Evolutionary conservation across 2,329 filamentous ascomycete species (phyloP).

Genomic region (Ophiostoma quercus): DNA sequence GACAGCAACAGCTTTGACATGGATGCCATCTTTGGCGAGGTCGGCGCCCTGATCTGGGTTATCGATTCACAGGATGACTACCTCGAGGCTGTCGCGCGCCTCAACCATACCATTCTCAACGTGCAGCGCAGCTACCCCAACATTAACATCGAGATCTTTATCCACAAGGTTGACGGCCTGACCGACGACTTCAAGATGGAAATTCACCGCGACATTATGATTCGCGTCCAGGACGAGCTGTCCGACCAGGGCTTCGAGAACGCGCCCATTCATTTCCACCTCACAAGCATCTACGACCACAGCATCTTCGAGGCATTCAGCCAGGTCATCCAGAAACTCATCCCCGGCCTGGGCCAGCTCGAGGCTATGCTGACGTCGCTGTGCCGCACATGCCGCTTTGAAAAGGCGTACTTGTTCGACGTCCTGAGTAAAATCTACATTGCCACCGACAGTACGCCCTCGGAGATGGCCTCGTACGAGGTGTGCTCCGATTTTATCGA

Average conservation of each 20-base stretch:
- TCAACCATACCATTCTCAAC: conserved; percentile 84
- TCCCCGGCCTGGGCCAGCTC: conserved; percentile 85
- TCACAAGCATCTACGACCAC: conserved; percentile 97
- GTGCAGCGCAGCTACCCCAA: conserved; percentile 84
- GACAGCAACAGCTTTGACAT: conserved; percentile 85
- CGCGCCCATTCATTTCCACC: conserved; percentile 87
- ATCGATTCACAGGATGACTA: conserved; percentile 99
- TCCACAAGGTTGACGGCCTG: conserved; percentile 97
- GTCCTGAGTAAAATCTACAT: conserved; percentile 98
- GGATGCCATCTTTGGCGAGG: conserved; percentile 88
- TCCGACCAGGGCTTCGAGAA: conserved; percentile 91
- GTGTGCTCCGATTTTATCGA: conserved; percentile 99
- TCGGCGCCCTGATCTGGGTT: conserved; percentile 94
- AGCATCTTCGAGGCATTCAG: conserved; percentile 95
- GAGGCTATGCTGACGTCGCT: conserved; percentile 92
- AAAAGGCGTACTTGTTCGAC: conserved; percentile 97
- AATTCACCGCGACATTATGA: conserved; percentile 92
- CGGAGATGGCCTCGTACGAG: conserved; percentile 94
- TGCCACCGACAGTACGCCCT: conserved; percentile 86
- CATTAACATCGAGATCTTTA: conserved; percentile 97
- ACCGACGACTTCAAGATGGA: conserved; percentile 95
- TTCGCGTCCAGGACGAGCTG: conserved; percentile 92
- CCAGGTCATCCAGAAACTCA: conserved; percentile 96
- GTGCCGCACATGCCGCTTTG: conserved; percentile 87
- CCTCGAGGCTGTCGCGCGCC: conserved; percentile 77